phyloP scores from a whole-genome alignment of 805 yeast genomes.

The Zygoascus ofunaensis region DNA sequence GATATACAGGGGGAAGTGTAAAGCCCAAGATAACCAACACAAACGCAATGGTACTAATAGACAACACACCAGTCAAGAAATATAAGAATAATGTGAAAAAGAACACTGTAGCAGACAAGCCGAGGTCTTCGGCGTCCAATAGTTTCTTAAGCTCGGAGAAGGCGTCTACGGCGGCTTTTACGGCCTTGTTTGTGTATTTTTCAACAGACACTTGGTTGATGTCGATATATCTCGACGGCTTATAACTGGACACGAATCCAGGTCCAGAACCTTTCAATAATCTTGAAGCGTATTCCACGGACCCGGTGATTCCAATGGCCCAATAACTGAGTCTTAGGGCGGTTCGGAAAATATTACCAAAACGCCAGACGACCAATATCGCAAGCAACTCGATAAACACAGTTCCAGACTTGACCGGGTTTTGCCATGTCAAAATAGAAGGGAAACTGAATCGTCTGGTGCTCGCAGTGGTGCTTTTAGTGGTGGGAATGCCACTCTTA shows the following conservation, averaged over 20 bases:
- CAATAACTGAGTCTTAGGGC: slow-evolving; percentile 39
- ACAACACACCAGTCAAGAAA: slow-evolving; percentile 65
- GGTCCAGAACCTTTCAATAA: slow-evolving; percentile 51
- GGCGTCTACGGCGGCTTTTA: slow-evolving; percentile 17
- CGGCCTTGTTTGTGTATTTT: slow-evolving; percentile 34
- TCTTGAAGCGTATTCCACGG: slow-evolving; percentile 70
- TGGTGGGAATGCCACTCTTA: neutral
- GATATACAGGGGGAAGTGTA: slow-evolving; percentile 67
- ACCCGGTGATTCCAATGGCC: slow-evolving; percentile 54
- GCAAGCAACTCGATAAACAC: slow-evolving; percentile 45
- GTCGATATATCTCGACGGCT: slow-evolving; percentile 47
- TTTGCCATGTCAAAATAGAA: slow-evolving; percentile 57
- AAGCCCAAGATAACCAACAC: slow-evolving; percentile 53
- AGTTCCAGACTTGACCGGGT: slow-evolving; percentile 69
- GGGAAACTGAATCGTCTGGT: slow-evolving; percentile 19
- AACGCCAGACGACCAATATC: slow-evolving; percentile 36
- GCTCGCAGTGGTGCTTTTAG: slow-evolving; percentile 2
- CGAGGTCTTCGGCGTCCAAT: slow-evolving; percentile 58
- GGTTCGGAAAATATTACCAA: slow-evolving; percentile 24
- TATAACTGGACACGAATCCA: slow-evolving; percentile 72
- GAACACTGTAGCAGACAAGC: slow-evolving; percentile 65
- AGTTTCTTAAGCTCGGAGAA: slow-evolving; percentile 25
- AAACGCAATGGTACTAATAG: slow-evolving; percentile 59
- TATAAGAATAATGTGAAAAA: slow-evolving; percentile 54
- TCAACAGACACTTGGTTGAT: slow-evolving; percentile 31